A percentile compares a stretch with the other conserved stretches of the same genome.
Evolutionary conservation across 768 basidiomycete species (phyloP).

Genomic region (Leccinellum albellum): DNA sequence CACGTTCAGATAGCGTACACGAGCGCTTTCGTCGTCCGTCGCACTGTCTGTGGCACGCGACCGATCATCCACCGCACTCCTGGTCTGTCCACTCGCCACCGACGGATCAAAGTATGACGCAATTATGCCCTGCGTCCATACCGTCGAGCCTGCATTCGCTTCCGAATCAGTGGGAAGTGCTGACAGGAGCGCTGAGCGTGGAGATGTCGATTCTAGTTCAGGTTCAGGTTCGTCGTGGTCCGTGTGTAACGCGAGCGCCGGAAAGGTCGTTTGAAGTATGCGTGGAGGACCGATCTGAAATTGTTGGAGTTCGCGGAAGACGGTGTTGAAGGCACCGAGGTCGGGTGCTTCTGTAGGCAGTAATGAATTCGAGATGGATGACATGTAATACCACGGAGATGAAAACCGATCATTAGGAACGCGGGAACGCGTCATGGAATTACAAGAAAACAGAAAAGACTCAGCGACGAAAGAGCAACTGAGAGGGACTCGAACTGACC

Average conservation of each 20-base stretch:
- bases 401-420: conserved; percentile 3
- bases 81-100: conserved; percentile 24
- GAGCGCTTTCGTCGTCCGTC: conserved; percentile 15
- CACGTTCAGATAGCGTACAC: not conserved
- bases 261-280: conserved; percentile 18
- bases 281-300: conserved; percentile 45
- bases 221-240: conserved; percentile 16
- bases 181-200: conserved; percentile 22
- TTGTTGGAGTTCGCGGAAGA: conserved; percentile 63
- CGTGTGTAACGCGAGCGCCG: conserved; percentile 6
- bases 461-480: conserved; percentile 1
- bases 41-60: conserved; percentile 23
- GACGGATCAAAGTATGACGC: conserved; percentile 51
- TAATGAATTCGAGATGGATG: conserved; percentile 1
- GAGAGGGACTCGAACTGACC: conserved; percentile 24
- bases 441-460: not conserved
- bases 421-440: conserved; percentile 1
- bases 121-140: conserved; percentile 59
- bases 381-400: conserved; percentile 8
- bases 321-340: conserved; percentile 66
- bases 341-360: conserved; percentile 55
- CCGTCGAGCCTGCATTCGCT: conserved; percentile 52
- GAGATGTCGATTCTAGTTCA: conserved; percentile 28
- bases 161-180: conserved; percentile 32
- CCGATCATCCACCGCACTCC: conserved; percentile 25